phyloP scores from a whole-genome alignment of 2,329 filamentous ascomycete species.

The Zasmidium citrigriseum region DNA sequence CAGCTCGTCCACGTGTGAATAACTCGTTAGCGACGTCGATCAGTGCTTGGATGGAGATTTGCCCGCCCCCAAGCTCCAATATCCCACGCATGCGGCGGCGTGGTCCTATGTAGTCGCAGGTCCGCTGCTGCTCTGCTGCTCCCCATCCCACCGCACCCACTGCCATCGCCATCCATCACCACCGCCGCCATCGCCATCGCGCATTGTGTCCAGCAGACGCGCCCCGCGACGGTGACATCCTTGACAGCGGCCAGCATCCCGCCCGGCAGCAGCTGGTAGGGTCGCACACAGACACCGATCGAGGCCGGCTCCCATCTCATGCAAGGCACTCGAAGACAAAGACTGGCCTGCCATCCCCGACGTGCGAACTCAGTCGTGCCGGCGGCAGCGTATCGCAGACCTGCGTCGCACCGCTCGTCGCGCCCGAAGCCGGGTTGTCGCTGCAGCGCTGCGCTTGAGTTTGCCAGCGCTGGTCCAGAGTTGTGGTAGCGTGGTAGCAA shows the following conservation, averaged over 20 bases:
- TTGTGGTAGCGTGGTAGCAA: neutral
- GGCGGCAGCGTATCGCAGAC: neutral
- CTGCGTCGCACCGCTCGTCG: neutral
- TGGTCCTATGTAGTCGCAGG: neutral
- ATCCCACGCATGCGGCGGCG: neutral
- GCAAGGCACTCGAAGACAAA: neutral
- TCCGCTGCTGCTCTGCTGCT: neutral
- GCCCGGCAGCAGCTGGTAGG: neutral
- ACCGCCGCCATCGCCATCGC: neutral
- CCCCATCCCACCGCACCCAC: neutral
- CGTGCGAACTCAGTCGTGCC: neutral
- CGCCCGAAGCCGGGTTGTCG: neutral
- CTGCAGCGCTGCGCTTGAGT: neutral
- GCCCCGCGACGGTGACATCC: neutral
- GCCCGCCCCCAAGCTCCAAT: neutral
- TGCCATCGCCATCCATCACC: neutral
- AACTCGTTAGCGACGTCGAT: neutral
- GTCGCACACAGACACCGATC: neutral
- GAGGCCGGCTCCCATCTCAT: neutral
- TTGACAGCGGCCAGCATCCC: neutral
- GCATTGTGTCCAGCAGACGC: neutral
- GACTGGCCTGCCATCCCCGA: slow-evolving; percentile 1
- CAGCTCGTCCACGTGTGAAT: neutral
- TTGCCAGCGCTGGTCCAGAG: neutral
- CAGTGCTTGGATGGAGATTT: neutral